A percentile compares a stretch with the other conserved stretches of the same genome.
phyloP scores from a whole-genome alignment of 345 rosid species.

The Mangifera indica region DNA sequence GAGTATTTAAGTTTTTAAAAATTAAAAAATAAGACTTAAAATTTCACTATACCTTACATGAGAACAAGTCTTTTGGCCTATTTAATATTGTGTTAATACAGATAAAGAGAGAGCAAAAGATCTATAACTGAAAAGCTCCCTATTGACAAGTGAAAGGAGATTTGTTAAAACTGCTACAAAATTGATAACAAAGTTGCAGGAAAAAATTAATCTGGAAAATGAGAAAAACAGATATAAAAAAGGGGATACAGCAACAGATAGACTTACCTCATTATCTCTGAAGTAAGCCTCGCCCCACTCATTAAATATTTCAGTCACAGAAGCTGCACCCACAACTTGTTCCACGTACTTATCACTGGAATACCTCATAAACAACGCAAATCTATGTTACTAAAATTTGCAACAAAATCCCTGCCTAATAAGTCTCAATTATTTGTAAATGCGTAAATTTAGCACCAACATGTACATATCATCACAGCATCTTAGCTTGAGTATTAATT shows the following conservation, averaged over 20 bases:
- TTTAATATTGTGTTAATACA: neutral
- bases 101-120: neutral
- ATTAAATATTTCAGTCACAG: constrained; percentile 43
- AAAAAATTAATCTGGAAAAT: too few species aligned
- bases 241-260: neutral
- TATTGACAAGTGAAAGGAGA: neutral
- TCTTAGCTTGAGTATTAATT: neutral
- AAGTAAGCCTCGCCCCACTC: constrained; percentile 40
- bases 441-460: neutral
- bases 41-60: too few species aligned
- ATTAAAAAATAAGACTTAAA: too few species aligned
- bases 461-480: neutral
- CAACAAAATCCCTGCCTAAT: neutral
- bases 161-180: neutral
- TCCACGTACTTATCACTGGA: constrained; percentile 45
- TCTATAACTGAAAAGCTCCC: neutral
- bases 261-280: constrained; percentile 48
- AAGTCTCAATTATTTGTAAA: neutral
- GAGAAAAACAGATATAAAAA: too few species aligned
- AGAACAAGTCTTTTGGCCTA: too few species aligned
- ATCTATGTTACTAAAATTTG: neutral
- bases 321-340: constrained; percentile 31
- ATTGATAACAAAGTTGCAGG: too few species aligned
- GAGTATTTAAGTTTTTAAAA: too few species aligned
- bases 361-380: neutral